phyloP scores from a whole-genome alignment of 1,139 yeast genomes.

The Martiniozyma asiatica region DNA sequence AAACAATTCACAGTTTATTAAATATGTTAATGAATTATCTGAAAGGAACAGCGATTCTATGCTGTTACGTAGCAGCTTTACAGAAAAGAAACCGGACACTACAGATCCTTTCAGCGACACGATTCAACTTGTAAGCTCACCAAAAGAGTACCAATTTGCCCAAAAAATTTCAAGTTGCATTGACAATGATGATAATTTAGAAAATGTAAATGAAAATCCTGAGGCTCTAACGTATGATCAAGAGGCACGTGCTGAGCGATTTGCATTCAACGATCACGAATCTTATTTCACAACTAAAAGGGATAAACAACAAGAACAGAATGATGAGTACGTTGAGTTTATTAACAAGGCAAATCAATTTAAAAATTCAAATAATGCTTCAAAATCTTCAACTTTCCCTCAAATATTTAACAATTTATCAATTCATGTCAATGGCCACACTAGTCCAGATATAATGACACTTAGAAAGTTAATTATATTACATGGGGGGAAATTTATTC shows the following conservation, averaged over 20 bases:
- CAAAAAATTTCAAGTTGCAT: too few species aligned
- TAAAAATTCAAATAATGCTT: slow-evolving; percentile 17
- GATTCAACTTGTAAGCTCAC: too few species aligned
- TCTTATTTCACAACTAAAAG: slow-evolving; percentile 60
- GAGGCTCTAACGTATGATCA: slow-evolving; percentile 6
- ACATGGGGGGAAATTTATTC: slow-evolving; percentile 72
- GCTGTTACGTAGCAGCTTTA: too few species aligned
- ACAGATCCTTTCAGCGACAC: too few species aligned
- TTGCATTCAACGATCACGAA: slow-evolving; percentile 58
- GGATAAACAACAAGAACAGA: slow-evolving; percentile 57
- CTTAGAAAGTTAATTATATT: slow-evolving; percentile 59
- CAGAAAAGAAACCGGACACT: too few species aligned
- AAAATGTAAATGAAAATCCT: slow-evolving; percentile 4
- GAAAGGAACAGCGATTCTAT: too few species aligned
- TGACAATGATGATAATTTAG: slow-evolving; percentile 1
- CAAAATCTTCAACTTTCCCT: too few species aligned
- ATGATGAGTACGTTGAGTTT: slow-evolving; percentile 39
- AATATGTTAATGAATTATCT: slow-evolving; percentile 26
- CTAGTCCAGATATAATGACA: slow-evolving; percentile 62
- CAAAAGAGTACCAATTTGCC: too few species aligned
- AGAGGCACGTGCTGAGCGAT: slow-evolving; percentile 25
- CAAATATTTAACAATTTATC: slow-evolving; percentile 50
- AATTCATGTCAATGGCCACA: slow-evolving; percentile 77
- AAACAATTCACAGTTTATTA: slow-evolving; percentile 30
- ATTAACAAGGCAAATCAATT: slow-evolving; percentile 25